These are phyloP conservation scores for Gardenia jasminoides DNA, from an alignment of 257 asterid genomes.

Conservation along the genomic window DNA sequence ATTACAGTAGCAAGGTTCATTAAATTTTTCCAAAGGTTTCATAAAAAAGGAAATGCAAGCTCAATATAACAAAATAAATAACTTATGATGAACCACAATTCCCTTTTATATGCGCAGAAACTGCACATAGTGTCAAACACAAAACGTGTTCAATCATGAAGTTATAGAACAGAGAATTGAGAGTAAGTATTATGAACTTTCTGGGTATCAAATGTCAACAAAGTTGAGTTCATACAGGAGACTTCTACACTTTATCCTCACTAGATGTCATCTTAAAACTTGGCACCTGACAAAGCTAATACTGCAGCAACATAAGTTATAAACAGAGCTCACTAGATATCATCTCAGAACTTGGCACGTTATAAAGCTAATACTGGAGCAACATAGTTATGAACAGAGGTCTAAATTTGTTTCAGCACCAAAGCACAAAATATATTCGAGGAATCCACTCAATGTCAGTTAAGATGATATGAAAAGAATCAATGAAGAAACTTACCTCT, in stretches of 20 bases:
- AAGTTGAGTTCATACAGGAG: background rate
- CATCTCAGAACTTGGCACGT: too few relatives aligned
- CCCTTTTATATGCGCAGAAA: background rate
- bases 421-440: background rate
- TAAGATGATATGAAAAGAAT: background rate
- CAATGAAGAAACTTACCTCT: constrained; percentile 35
- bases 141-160: background rate
- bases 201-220: background rate
- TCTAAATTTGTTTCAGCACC: background rate
- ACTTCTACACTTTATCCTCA: background rate
- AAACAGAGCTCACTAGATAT: too few relatives aligned
- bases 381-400: too few relatives aligned
- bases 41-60: background rate
- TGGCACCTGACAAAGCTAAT: too few relatives aligned
- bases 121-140: background rate
- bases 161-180: background rate
- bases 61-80: background rate
- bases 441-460: background rate
- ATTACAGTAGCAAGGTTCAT: background rate
- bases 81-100: background rate
- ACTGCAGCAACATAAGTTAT: too few relatives aligned
- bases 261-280: background rate
- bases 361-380: background rate
- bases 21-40: background rate
- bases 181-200: background rate